Percentiles rank a stretch among this genome's conserved stretches.
Conservation (phyloP, 805 yeast species). For the Candida ponderosae region DNA sequence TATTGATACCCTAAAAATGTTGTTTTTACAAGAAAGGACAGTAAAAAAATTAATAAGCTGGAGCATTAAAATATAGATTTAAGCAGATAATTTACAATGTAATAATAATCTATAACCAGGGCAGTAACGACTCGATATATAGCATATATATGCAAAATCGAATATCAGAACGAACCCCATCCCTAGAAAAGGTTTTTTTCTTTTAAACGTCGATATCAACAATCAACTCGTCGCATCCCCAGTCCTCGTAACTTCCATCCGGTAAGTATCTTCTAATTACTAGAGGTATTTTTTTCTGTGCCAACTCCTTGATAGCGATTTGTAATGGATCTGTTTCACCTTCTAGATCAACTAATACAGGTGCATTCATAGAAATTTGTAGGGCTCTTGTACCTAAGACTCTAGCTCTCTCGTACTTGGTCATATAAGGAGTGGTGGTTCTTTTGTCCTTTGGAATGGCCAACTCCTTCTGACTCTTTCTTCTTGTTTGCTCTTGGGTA, state of each 20-base stretch:
- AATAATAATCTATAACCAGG: no score
- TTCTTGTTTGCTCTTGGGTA: constrained; percentile 31
- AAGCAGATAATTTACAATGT: no score
- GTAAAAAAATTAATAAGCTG: no score
- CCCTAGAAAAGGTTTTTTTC: background rate
- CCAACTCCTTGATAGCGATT: constrained; percentile 93
- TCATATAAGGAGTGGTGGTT: constrained; percentile 97
- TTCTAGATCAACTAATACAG: constrained; percentile 94
- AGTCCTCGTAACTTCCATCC: constrained; percentile 94
- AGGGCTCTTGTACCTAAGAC: constrained; percentile 95
- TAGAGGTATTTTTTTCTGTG: constrained; percentile 91
- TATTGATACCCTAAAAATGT: no score
- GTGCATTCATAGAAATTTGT: constrained; percentile 97
- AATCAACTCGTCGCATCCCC: constrained; percentile 98
- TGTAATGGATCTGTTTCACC: constrained; percentile 99
- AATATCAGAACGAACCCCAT: background rate
- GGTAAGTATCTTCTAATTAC: constrained; percentile 95
- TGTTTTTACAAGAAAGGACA: no score
- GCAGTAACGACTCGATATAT: no score
- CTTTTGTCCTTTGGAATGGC: constrained; percentile 87
- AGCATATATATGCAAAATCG: no score
- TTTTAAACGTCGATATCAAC: constrained; percentile 47
- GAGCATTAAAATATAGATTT: no score
- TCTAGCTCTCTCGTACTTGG: constrained; percentile 97
- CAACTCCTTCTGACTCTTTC: constrained; percentile 65